A percentile compares a stretch with the other conserved stretches of the same genome.
Conservation (phyloP, 2,329 filamentous ascomycete genomes). For the Emericellopsis cladophorae region DNA sequence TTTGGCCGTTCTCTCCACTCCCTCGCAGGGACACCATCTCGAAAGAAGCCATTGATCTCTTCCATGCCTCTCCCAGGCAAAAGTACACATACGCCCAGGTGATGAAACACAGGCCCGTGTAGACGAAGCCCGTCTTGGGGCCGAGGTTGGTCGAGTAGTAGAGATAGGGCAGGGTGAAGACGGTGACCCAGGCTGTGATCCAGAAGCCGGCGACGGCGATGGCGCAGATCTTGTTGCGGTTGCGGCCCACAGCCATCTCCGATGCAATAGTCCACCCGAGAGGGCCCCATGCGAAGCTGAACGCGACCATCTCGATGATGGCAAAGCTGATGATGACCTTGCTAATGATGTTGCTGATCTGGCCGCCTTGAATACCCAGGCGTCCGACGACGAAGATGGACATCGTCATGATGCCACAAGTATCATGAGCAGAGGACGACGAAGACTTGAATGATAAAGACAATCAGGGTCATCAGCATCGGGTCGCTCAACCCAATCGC, state of each 20-base stretch:
- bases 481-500: slow-evolving; percentile 26
- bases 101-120: slow-evolving; percentile 17
- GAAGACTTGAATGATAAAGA: slow-evolving; percentile 28
- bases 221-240: slow-evolving; percentile 32
- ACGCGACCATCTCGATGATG: slow-evolving; percentile 26
- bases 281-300: slow-evolving; percentile 31
- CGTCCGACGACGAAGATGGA: slow-evolving; percentile 27
- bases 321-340: slow-evolving; percentile 27
- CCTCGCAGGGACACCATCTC: slow-evolving; percentile 11
- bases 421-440: slow-evolving; percentile 25
- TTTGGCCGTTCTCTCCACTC: slow-evolving; percentile 13
- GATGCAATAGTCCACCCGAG: slow-evolving; percentile 26
- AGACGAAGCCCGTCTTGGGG: slow-evolving; percentile 24
- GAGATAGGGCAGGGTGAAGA: slow-evolving; percentile 25
- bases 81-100: slow-evolving; percentile 22
- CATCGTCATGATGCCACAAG: slow-evolving; percentile 22
- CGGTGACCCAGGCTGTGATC: slow-evolving; percentile 25
- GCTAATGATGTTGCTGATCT: slow-evolving; percentile 13
- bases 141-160: slow-evolving; percentile 24
- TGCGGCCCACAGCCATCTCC: slow-evolving; percentile 33
- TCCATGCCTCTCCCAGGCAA: slow-evolving; percentile 16
- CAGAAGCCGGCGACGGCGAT: slow-evolving; percentile 29
- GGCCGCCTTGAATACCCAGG: slow-evolving; percentile 19
- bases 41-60: slow-evolving; percentile 13
- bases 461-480: slow-evolving; percentile 26